Evolutionary conservation across 1,284 basidiomycete genomes (phyloP).

Genomic region (Agaricales sp.): DNA sequence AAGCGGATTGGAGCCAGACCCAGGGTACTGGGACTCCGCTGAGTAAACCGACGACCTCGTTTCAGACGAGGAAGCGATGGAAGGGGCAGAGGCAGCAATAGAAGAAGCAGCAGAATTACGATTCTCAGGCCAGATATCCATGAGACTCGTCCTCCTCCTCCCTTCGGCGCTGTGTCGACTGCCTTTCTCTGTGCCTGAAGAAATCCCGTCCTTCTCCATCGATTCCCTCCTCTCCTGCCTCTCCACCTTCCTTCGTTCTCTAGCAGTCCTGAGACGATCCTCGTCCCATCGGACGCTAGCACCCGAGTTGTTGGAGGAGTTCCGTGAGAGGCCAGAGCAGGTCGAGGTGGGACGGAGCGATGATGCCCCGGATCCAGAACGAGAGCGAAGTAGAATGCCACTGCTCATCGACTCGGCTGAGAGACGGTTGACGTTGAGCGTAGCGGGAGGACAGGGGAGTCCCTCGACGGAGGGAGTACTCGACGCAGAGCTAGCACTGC

Average conservation of each 20-base stretch:
- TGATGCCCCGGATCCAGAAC: constrained; percentile 34
- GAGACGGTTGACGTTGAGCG: constrained; percentile 21
- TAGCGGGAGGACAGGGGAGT: constrained; percentile 8
- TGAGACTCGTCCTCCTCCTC: constrained; percentile 34
- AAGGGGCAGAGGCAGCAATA: constrained; percentile 2
- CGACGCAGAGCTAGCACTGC: constrained; percentile 27
- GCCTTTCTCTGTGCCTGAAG: constrained; percentile 14
- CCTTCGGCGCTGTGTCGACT: constrained; percentile 26
- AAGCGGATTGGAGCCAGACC: constrained; percentile 21
- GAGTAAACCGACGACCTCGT: constrained; percentile 3
- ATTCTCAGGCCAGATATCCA: constrained; percentile 36
- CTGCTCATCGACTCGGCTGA: constrained; percentile 35
- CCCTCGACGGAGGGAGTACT: background rate
- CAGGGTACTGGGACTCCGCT: background rate
- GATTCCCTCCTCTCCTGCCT: constrained; percentile 19
- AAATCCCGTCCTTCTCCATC: constrained; percentile 18
- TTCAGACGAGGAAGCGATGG: constrained; percentile 6
- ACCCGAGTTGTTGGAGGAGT: constrained; percentile 36
- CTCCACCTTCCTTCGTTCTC: constrained; percentile 39
- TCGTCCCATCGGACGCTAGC: constrained; percentile 57
- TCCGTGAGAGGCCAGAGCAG: constrained; percentile 36
- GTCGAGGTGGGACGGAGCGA: constrained; percentile 50
- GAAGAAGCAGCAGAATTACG: constrained; percentile 9
- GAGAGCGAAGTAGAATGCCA: constrained; percentile 17
- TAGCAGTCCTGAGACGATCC: constrained; percentile 41